Percentiles rank a stretch among this genome's conserved stretches.
These are phyloP conservation scores for Botrytis paeoniae DNA, from an alignment of 2,329 filamentous ascomycete genomes.

Conservation along the genomic window DNA sequence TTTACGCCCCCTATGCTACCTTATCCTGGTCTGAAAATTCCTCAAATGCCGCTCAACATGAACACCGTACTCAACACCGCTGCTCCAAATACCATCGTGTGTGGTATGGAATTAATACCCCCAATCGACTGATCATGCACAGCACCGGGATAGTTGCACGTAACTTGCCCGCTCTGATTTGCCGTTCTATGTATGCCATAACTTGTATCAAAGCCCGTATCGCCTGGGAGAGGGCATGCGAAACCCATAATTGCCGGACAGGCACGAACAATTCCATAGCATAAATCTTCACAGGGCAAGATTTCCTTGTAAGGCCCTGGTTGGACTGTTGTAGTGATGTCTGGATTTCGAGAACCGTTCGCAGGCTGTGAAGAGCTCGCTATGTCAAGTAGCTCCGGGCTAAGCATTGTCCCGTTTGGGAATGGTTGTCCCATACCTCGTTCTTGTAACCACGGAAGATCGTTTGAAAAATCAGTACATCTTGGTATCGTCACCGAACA, in stretches of 20 bases:
- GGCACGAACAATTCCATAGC: constrained; percentile 78
- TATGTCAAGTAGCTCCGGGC: constrained; percentile 39
- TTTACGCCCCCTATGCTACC: constrained; percentile 31
- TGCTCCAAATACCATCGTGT: constrained; percentile 20
- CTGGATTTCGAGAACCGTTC: constrained; percentile 63
- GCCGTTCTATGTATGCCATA: constrained; percentile 41
- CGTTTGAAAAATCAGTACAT: constrained; percentile 75
- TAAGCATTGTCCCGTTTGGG: constrained; percentile 61
- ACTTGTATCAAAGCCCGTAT: constrained; percentile 45
- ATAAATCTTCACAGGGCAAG: constrained; percentile 82
- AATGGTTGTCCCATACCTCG: constrained; percentile 72
- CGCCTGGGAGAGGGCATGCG: constrained; percentile 58
- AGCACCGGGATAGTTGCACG: constrained; percentile 62
- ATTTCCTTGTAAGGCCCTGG: constrained; percentile 95
- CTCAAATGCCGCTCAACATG: constrained; percentile 25
- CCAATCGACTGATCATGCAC: constrained; percentile 49
- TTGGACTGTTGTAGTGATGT: constrained; percentile 67
- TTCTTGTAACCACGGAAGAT: constrained; percentile 48
- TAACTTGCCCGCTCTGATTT: constrained; percentile 36
- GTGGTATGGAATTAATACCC: constrained; percentile 53
- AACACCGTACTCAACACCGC: constrained; percentile 25
- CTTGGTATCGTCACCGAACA: constrained; percentile 91
- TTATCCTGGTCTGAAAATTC: constrained; percentile 18
- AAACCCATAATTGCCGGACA: constrained; percentile 79
- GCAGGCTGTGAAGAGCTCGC: constrained; percentile 33